These are phyloP conservation scores for Zelopaecilomyces penicillatus DNA, from an alignment of 2,329 filamentous ascomycete genomes.

Conservation along the genomic window DNA sequence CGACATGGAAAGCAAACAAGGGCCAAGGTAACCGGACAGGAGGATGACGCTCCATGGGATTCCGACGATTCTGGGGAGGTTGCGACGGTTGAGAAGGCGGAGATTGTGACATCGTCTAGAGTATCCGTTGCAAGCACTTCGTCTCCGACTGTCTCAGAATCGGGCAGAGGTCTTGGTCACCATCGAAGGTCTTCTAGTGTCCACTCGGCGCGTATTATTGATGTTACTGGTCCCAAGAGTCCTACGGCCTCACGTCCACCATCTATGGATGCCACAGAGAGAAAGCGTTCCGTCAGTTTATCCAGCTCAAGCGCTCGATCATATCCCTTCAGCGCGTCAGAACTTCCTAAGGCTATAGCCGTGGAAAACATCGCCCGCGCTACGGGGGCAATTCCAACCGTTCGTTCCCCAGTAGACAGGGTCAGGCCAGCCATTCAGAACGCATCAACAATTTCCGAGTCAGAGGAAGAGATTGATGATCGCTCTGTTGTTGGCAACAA, in stretches of 20 bases:
- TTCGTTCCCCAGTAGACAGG: constrained; percentile 24
- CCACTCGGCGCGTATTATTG: constrained; percentile 49
- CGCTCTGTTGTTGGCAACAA: neutral
- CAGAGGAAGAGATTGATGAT: constrained; percentile 26
- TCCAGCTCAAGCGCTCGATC: constrained; percentile 33
- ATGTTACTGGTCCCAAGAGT: constrained; percentile 45
- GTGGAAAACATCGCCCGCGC: constrained; percentile 16
- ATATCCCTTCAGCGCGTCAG: constrained; percentile 27
- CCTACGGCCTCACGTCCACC: constrained; percentile 40
- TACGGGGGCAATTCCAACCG: constrained; percentile 14
- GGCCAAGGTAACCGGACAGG: too few species aligned
- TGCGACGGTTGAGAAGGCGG: constrained; percentile 45
- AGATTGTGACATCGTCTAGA: constrained; percentile 48
- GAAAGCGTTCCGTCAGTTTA: constrained; percentile 31
- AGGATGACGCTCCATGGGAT: neutral
- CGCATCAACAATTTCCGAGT: constrained; percentile 34
- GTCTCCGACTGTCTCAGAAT: constrained; percentile 42
- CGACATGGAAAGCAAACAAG: too few species aligned
- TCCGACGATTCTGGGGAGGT: constrained; percentile 38
- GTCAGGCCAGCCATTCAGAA: constrained; percentile 20
- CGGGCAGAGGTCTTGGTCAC: constrained; percentile 27
- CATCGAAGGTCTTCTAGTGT: constrained; percentile 37
- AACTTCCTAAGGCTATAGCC: constrained; percentile 24
- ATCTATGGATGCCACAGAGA: constrained; percentile 37
- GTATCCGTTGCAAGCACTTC: constrained; percentile 46